Evolutionary conservation across 2,329 filamentous ascomycete species (phyloP), one percentile per base, ranked within the genome.

Genomic region (Clonostachys rosea): DNA sequence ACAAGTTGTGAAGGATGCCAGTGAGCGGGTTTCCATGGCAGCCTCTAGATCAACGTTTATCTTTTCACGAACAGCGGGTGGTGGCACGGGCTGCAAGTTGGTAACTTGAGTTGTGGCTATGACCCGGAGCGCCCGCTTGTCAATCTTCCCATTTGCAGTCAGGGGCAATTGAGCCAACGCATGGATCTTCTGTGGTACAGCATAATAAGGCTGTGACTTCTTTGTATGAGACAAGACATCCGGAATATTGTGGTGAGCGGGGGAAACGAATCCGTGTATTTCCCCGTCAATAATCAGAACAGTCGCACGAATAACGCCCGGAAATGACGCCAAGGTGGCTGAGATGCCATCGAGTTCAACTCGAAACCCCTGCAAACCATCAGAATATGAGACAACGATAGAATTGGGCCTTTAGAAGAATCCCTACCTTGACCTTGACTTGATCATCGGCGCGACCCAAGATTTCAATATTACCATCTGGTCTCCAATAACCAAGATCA

Each of bases 371-470:
- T 43, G 40, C 35, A 44, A n/a, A 34, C 10, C 8, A 33, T 13
- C 18, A 14, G 35, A n/a, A 24, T 8, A 43, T 24, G 34, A 40
- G 17, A 11, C 35, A 40, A 37, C 24, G 44, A 33, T 39, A 17
- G 35, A 33, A 16, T 24, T 34, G 13, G 4, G 16, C 8, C 24
- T 7, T 18, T 7, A 34, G 11, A 14, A 13, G 30, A 34, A 24
- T 18, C 12, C 54, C 44, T 58, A 72, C 71, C 62, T 81, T 79
- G 56, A 83, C 71, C 60, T 83, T 83, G 49, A 83, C 75, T 56
- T 83, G 80, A 50, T 83, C 79, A 53, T 84, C 80, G n/a, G 68
- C 68, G 35, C 79, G 72, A 5, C 80, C 79, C 34, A 80, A 69
- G 18, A 75, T 78, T 40, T 79, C 69, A 36, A 84, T 65, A 24